These are phyloP conservation scores for Nigrospora sphaerica DNA, from an alignment of 2,329 filamentous ascomycete genomes.

Conservation along the genomic window DNA sequence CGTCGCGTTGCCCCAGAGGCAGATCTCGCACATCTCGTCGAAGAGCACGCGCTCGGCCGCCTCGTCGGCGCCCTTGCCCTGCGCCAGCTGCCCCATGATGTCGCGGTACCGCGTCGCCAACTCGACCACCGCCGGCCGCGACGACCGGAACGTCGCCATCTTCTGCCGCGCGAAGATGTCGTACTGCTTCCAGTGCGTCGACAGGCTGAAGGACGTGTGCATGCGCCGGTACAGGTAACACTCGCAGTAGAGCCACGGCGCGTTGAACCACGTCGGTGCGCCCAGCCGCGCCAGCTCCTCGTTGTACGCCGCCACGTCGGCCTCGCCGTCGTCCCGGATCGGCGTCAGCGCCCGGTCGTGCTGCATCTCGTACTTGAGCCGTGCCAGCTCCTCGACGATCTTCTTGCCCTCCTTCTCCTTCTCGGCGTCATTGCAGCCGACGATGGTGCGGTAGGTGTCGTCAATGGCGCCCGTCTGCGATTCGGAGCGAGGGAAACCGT, in stretches of 20 bases:
- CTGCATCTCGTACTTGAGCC: conserved; percentile 90
- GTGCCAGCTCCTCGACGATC: conserved; percentile 71
- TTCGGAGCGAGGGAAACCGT: conserved; percentile 1
- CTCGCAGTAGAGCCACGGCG: conserved; percentile 85
- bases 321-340: conserved; percentile 66
- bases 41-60: conserved; percentile 75
- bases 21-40: conserved; percentile 91
- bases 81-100: conserved; percentile 59
- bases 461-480: conserved; percentile 82
- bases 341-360: conserved; percentile 75
- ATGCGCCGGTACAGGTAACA: conserved; percentile 93
- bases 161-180: conserved; percentile 89
- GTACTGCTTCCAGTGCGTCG: conserved; percentile 79
- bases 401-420: conserved; percentile 75
- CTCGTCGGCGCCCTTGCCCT: conserved; percentile 43
- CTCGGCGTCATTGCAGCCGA: conserved; percentile 50
- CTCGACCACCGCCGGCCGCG: conserved; percentile 77
- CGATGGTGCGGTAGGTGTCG: conserved; percentile 75
- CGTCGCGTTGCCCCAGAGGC: conserved; percentile 94
- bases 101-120: conserved; percentile 73
- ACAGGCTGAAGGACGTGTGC: conserved; percentile 68
- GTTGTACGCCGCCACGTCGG: conserved; percentile 79
- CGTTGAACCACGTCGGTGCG: conserved; percentile 71
- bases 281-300: conserved; percentile 70
- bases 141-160: conserved; percentile 85